Percentiles rank a stretch among this genome's conserved stretches.
phyloP scores from a whole-genome alignment of 2,329 filamentous ascomycete genomes.

The Epichloe sp. region DNA sequence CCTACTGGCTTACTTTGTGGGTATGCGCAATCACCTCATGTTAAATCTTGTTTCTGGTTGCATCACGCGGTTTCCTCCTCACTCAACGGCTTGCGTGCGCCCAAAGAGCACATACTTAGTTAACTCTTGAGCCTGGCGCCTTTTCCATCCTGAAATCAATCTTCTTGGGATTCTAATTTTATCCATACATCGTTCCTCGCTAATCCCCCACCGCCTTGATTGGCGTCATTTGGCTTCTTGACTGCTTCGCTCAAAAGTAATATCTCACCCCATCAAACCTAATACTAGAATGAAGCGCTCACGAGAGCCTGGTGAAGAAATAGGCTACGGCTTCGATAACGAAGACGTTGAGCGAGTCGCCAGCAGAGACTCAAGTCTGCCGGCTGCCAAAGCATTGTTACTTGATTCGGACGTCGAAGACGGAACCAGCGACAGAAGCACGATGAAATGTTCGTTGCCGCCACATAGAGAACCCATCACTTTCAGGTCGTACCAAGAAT shows the following conservation, averaged over 20 bases:
- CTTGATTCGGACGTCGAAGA: conserved; percentile 35
- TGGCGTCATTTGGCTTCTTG: neutral
- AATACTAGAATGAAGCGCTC: conserved; percentile 44
- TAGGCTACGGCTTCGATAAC: conserved; percentile 17
- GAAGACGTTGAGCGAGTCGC: conserved; percentile 7
- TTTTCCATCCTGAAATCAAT: neutral
- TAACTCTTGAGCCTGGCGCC: neutral
- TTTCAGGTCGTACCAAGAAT: conserved; percentile 66
- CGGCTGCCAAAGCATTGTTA: conserved; percentile 42
- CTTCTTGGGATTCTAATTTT: neutral
- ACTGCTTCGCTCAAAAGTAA: conserved; percentile 5
- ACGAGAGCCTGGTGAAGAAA: conserved; percentile 42
- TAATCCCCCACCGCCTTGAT: neutral
- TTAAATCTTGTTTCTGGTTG: neutral
- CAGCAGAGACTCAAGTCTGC: conserved; percentile 9
- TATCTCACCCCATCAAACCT: conserved; percentile 3
- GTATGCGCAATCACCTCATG: neutral
- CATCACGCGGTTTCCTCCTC: neutral
- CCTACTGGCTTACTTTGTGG: too few species aligned
- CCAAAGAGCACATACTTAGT: neutral
- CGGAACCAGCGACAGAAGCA: conserved; percentile 24
- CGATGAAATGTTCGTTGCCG: conserved; percentile 70
- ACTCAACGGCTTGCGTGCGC: neutral
- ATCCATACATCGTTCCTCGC: neutral
- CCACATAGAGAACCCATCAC: conserved; percentile 58